Evolutionary conservation across 331 rosid species (phyloP).

Genomic region (Arachis monticola): DNA sequence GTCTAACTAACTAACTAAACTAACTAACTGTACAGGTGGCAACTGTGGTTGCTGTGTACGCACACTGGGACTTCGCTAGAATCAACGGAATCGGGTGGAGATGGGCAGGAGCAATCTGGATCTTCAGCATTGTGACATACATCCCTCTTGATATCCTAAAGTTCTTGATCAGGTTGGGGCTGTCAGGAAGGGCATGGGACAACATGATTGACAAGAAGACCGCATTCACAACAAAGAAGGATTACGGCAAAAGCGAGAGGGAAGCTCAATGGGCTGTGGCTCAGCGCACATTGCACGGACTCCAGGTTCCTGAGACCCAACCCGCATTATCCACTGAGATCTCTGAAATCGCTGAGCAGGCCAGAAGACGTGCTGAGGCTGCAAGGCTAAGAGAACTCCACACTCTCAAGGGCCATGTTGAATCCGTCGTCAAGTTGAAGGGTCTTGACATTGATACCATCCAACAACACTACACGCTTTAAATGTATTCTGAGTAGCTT

Average conservation of each 20-base stretch:
- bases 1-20: too few relatives aligned
- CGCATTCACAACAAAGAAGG: constrained; percentile 74
- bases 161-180: constrained; percentile 60
- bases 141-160: constrained; percentile 85
- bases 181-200: constrained; percentile 80
- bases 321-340: constrained; percentile 30
- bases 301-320: constrained; percentile 44
- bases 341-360: constrained; percentile 76
- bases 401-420: constrained; percentile 79
- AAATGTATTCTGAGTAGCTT: neutral
- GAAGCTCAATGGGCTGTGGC: constrained; percentile 83
- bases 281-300: constrained; percentile 71
- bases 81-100: constrained; percentile 83
- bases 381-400: constrained; percentile 76
- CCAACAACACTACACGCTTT: constrained; percentile 71
- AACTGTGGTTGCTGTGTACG: constrained; percentile 74
- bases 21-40: constrained; percentile 58
- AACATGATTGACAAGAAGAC: constrained; percentile 68
- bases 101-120: constrained; percentile 90
- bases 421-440: constrained; percentile 72
- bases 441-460: constrained; percentile 72
- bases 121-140: constrained; percentile 77
- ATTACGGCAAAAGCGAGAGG: constrained; percentile 71
- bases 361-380: constrained; percentile 75
- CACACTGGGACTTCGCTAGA: constrained; percentile 78